Evolutionary conservation across 768 basidiomycete genomes (phyloP).

Genomic region (Dacryopinax primogenitus): DNA sequence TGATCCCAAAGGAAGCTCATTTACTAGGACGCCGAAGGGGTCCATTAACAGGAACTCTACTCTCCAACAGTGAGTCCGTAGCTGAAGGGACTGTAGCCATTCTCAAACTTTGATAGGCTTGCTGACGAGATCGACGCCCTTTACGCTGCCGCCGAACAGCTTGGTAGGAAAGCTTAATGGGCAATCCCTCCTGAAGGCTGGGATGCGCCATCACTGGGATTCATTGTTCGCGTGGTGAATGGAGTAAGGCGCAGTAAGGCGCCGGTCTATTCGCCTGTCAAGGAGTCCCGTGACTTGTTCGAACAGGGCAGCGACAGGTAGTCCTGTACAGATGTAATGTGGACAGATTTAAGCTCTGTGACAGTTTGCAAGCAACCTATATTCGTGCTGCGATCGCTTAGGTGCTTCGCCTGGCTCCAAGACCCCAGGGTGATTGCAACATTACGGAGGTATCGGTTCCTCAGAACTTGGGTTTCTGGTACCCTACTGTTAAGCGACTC

Average conservation of each 20-base stretch:
- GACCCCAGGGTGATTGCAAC: background rate
- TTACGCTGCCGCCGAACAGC: background rate
- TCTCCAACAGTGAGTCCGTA: background rate
- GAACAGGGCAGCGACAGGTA: background rate
- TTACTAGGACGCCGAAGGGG: background rate
- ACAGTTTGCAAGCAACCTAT: conserved; percentile 30
- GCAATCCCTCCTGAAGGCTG: background rate
- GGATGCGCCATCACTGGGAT: background rate
- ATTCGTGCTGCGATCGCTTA: conserved; percentile 27
- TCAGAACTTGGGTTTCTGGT: conserved; percentile 27
- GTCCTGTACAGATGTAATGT: background rate
- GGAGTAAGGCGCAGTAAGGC: background rate
- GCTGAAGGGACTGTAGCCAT: background rate
- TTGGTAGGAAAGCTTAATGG: background rate
- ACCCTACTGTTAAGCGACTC: conserved; percentile 26
- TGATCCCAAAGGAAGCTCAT: background rate
- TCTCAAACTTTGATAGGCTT: background rate
- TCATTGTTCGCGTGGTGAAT: background rate
- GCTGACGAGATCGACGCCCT: background rate
- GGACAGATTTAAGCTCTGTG: background rate
- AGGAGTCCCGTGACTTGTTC: background rate
- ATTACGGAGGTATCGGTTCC: conserved; percentile 10
- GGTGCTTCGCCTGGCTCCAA: conserved; percentile 19
- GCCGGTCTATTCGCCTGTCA: background rate
- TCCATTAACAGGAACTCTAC: background rate